Evolutionary conservation across 148 eudicot species (phyloP).

Genomic region (Rhododendron simsii): DNA sequence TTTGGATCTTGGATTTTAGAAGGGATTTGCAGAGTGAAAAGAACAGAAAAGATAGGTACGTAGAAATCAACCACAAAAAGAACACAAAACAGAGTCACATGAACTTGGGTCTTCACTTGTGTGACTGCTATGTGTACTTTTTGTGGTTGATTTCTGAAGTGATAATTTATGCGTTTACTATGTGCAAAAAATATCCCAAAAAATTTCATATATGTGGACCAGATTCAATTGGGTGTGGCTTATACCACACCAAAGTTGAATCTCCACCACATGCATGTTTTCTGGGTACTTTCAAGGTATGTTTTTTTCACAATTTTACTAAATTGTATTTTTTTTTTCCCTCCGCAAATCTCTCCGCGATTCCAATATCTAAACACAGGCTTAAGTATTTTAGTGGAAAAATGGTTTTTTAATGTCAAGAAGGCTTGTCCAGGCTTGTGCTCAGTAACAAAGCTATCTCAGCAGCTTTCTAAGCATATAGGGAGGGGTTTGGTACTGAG

Average conservation of each 20-base stretch:
- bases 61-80: neutral
- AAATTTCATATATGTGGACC: neutral
- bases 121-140: neutral
- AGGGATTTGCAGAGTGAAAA: neutral
- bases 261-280: neutral
- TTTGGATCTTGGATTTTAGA: neutral
- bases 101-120: neutral
- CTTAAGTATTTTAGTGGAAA: neutral
- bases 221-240: neutral
- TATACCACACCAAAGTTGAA: neutral
- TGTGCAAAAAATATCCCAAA: neutral
- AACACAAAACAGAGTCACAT: neutral
- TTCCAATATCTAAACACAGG: neutral
- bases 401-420: neutral
- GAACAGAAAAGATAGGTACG: neutral
- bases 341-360: neutral
- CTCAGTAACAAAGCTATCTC: conserved; percentile 43
- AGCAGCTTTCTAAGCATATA: neutral
- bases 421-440: conserved; percentile 24
- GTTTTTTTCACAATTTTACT: neutral
- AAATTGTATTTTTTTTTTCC: neutral
- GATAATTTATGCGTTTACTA: neutral
- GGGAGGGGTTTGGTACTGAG: conserved; percentile 20
- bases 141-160: neutral
- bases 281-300: neutral